Evolutionary conservation across 2,329 filamentous ascomycete species (phyloP).

Genomic region (Fusarium napiforme): DNA sequence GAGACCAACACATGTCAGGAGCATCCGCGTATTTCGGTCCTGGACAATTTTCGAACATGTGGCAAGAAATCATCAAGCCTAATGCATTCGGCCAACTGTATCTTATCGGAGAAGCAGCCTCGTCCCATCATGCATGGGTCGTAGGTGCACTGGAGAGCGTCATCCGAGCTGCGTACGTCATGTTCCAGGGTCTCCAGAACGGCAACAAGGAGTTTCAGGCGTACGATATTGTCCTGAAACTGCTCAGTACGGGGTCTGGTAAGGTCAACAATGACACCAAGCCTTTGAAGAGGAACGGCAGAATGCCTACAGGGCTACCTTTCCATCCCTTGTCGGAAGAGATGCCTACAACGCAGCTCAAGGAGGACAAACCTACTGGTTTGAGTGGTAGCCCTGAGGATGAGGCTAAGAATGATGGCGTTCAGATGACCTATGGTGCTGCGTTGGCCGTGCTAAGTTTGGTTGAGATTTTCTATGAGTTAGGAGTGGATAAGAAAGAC

Average conservation of each 20-base stretch:
- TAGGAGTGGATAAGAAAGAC: background rate
- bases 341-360: too few species aligned
- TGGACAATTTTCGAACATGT: background rate
- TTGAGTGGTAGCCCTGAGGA: too few species aligned
- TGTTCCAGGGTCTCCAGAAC: background rate
- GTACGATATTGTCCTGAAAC: fast-evolving
- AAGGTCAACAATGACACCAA: too few species aligned
- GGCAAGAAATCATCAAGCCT: background rate
- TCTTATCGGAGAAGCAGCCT: background rate
- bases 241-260: too few species aligned
- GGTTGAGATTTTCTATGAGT: background rate
- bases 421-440: background rate
- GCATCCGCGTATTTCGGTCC: background rate
- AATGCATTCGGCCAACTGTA: background rate
- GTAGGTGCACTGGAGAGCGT: background rate
- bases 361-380: too few species aligned
- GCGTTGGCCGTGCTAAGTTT: background rate
- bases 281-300: too few species aligned
- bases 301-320: too few species aligned
- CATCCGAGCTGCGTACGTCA: background rate
- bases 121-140: background rate
- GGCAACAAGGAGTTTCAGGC: background rate
- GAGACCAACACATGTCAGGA: background rate
- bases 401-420: too few species aligned
- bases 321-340: too few species aligned